Percentiles rank a stretch among this genome's conserved stretches.
phyloP scores from a whole-genome alignment of 345 rosid species.

The Euphorbia pulcherrima region DNA sequence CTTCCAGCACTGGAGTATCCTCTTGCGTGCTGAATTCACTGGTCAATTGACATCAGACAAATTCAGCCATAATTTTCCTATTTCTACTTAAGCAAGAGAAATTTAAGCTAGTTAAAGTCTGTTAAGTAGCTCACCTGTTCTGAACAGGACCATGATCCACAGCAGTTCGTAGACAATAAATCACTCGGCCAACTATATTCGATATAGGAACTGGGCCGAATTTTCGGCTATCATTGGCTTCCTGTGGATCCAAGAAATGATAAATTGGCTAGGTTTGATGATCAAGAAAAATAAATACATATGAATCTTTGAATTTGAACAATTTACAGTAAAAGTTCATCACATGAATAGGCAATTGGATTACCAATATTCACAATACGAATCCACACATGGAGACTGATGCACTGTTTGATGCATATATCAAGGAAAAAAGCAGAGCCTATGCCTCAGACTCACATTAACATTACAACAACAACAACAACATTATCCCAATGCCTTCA shows the following conservation, averaged over 20 bases:
- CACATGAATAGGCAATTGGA: background rate
- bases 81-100: background rate
- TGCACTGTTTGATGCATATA: background rate
- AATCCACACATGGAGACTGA: background rate
- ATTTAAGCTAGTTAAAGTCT: background rate
- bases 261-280: slow-evolving; percentile 5
- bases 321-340: background rate
- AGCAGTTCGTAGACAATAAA: slow-evolving; percentile 74
- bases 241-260: slow-evolving; percentile 38
- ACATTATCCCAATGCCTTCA: too few relatives aligned
- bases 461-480: background rate
- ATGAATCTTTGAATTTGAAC: background rate
- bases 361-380: too few relatives aligned
- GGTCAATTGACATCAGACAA: slow-evolving; percentile 19
- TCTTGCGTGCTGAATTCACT: slow-evolving; percentile 54
- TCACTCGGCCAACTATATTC: slow-evolving; percentile 72
- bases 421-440: background rate
- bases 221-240: slow-evolving; percentile 79
- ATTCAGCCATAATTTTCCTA: slow-evolving; percentile 6
- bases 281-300: background rate
- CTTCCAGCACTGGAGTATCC: slow-evolving; percentile 77
- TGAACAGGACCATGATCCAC: slow-evolving; percentile 89
- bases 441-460: background rate
- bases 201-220: slow-evolving; percentile 83
- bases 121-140: slow-evolving; percentile 69